Evolutionary conservation across 176 grass and related monocot species (phyloP).

Genomic region (Carex myosuroides): DNA sequence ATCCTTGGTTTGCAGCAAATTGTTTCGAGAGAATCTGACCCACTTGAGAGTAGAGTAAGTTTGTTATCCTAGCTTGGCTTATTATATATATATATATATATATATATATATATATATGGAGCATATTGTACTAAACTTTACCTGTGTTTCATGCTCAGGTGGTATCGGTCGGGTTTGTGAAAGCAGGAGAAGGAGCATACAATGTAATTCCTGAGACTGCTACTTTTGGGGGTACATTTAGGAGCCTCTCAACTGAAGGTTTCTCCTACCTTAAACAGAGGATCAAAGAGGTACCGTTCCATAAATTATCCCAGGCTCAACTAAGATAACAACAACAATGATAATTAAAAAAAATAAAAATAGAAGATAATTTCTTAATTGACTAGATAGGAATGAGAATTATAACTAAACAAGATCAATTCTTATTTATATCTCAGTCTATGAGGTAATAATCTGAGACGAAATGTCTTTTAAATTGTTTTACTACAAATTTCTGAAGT

Average conservation of each 20-base stretch:
- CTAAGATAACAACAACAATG: neutral
- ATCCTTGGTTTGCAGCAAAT: constrained; percentile 59
- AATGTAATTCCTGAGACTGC: constrained; percentile 53
- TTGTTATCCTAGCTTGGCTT: neutral
- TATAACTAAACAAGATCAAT: neutral
- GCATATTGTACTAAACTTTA: neutral
- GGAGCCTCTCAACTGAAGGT: constrained; percentile 55
- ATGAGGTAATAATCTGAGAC: neutral
- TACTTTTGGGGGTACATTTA: constrained; percentile 58
- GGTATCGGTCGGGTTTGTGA: constrained; percentile 49
- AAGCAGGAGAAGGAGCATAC: constrained; percentile 48
- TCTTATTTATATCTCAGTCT: neutral
- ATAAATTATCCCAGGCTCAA: neutral
- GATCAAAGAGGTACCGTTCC: constrained; percentile 40
- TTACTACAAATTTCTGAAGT: neutral
- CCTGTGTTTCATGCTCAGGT: constrained; percentile 27
- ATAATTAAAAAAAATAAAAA: neutral
- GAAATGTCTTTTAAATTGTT: neutral
- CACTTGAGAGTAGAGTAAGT: constrained; percentile 53
- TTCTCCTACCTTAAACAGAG: constrained; percentile 35
- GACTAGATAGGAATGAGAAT: too few species aligned
- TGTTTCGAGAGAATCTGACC: constrained; percentile 50
- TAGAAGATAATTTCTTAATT: neutral
- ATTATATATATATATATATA: neutral
- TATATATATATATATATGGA: neutral